These are phyloP conservation scores for Zalaria sp. DNA, from an alignment of 2,329 filamentous ascomycete genomes.

Conservation along the genomic window DNA sequence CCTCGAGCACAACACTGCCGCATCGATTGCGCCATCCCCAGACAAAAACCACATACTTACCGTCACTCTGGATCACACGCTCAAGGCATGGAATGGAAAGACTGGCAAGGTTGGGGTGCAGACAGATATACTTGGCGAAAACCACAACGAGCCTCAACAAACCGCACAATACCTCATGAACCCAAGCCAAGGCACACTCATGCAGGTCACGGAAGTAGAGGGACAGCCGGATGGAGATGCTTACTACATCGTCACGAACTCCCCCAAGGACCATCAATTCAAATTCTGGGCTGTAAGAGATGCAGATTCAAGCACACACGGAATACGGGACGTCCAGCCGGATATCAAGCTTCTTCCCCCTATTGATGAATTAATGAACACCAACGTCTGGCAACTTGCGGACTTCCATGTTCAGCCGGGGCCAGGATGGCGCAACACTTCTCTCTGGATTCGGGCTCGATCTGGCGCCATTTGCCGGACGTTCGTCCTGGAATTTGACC, in stretches of 20 bases:
- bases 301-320: conserved; percentile 40
- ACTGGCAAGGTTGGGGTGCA: conserved; percentile 64
- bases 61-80: conserved; percentile 73
- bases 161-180: conserved; percentile 63
- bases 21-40: conserved; percentile 38
- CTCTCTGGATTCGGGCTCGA: conserved; percentile 37
- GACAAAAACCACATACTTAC: conserved; percentile 51
- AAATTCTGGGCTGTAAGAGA: conserved; percentile 78
- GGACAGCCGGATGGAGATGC: conserved; percentile 40
- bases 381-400: conserved; percentile 37
- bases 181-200: conserved; percentile 60
- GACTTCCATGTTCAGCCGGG: conserved; percentile 29
- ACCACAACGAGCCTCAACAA: conserved; percentile 41
- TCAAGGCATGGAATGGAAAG: conserved; percentile 82
- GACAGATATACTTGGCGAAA: conserved; percentile 60
- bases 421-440: conserved; percentile 22
- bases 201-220: conserved; percentile 53
- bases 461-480: conserved; percentile 46
- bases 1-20: conserved; percentile 54
- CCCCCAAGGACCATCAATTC: conserved; percentile 79
- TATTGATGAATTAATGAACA: conserved; percentile 34
- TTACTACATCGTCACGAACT: conserved; percentile 66
- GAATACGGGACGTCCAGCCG: conserved; percentile 59
- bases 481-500: conserved; percentile 59
- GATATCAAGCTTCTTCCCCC: conserved; percentile 49